Conservation (phyloP, 441 rosid genomes). For the Arabidopsis lyrata region DNA sequence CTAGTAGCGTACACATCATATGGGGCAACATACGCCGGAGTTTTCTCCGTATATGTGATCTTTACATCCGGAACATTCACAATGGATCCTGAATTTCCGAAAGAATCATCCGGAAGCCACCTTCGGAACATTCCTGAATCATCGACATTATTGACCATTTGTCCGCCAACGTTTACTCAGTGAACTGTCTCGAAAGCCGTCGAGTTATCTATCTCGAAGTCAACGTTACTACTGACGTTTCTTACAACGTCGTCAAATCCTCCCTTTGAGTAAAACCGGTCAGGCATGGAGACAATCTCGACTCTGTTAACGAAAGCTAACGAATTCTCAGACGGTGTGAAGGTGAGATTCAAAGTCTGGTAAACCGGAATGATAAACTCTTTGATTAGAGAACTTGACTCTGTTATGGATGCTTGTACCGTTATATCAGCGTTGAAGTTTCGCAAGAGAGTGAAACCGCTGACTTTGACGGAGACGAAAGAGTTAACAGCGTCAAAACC, state of each 20-base stretch:
- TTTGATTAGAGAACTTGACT: background rate
- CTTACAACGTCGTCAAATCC: background rate
- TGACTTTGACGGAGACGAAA: slow-evolving; percentile 47
- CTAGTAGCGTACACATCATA: slow-evolving; percentile 44
- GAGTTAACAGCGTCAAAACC: slow-evolving; percentile 32
- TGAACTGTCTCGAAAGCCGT: slow-evolving; percentile 46
- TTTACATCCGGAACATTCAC: background rate
- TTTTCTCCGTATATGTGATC: slow-evolving; percentile 26
- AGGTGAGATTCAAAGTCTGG: slow-evolving; percentile 35
- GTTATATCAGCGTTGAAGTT: slow-evolving; percentile 45
- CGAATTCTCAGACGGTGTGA: slow-evolving; percentile 39
- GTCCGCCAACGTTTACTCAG: slow-evolving; percentile 54
- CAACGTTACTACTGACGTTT: background rate
- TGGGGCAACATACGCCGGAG: slow-evolving; percentile 51
- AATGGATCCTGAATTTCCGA: background rate
- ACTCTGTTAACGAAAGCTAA: slow-evolving; percentile 61
- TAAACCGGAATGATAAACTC: slow-evolving; percentile 47
- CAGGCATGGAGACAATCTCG: slow-evolving; percentile 56
- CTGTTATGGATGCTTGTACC: background rate
- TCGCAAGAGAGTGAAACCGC: slow-evolving; percentile 45
- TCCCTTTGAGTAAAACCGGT: slow-evolving; percentile 41
- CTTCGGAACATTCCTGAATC: slow-evolving; percentile 56
- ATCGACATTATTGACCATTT: fast-evolving
- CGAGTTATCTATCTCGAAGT: background rate
- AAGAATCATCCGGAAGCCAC: background rate